These are phyloP conservation scores for Metschnikowia noctiluminum DNA, from an alignment of 805 yeast genomes.

Conservation along the genomic window DNA sequence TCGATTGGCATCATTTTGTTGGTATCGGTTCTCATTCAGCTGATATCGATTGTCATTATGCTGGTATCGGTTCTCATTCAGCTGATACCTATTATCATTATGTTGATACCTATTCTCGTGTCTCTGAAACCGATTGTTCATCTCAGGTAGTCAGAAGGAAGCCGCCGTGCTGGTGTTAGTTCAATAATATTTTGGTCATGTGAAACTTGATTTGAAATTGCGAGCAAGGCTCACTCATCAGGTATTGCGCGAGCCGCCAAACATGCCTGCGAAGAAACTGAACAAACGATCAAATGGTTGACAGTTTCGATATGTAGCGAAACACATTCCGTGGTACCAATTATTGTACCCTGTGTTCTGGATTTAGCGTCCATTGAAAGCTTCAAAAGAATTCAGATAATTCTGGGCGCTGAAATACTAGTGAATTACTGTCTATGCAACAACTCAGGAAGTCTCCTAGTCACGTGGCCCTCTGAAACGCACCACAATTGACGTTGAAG, in stretches of 20 bases:
- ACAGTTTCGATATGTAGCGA: too few species aligned
- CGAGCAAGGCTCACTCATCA: not conserved
- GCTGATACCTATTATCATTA: not conserved
- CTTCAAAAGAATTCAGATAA: too few species aligned
- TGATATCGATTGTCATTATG: not conserved
- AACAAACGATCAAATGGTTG: not conserved
- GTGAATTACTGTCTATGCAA: not conserved
- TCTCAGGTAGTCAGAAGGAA: not conserved
- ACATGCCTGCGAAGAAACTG: not conserved
- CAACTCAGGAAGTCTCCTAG: not conserved
- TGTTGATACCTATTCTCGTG: not conserved
- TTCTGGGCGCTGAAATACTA: too few species aligned
- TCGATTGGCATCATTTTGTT: slow-evolving; percentile 5
- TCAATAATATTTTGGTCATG: too few species aligned
- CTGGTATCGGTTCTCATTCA: not conserved
- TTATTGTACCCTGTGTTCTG: too few species aligned
- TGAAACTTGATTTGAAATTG: not conserved
- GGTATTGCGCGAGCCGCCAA: not conserved
- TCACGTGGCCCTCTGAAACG: slow-evolving; percentile 1
- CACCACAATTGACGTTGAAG: not conserved
- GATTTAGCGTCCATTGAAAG: too few species aligned
- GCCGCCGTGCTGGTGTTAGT: too few species aligned
- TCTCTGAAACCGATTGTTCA: not conserved
- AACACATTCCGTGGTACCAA: too few species aligned
- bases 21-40: not conserved